Base-by-base conservation (phyloP, 2,329 filamentous ascomycete genomes). In the Acarospora socialis region DNA sequence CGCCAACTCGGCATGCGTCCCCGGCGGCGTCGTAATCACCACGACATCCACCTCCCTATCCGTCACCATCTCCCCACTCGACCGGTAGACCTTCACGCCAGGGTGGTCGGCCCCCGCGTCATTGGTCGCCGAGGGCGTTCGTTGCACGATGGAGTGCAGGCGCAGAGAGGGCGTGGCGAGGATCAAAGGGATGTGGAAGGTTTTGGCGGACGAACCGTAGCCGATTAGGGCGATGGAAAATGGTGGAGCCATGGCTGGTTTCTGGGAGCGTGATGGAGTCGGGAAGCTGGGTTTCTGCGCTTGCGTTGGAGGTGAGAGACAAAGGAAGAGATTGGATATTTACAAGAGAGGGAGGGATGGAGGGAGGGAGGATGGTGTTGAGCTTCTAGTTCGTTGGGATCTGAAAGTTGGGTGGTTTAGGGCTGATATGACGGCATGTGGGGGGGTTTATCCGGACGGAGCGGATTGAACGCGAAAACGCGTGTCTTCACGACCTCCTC, bases 181-280 rank as follows among this genome's bases (percentile, higher is more conserved):
- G 55, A 90, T 68, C 56, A 84, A 80, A 40, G 81, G 81, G 49
- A 87, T 83, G 55, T 90, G 81, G 58, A 87, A 90, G 57, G 79
- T 65, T 51, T 84, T 86, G 55, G 81, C 81, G 34, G 65, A 69
- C 47, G 73, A 52, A 44, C 70, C 70, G 50, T 73, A 74, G 46
- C 70, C 70, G 36, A 74, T 61, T 22, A 74, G 53, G 28, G 66
- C 69, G 34, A 72, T n/a, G n/a, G n/a, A n/a, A n/a, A n/a, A n/a
- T n/a, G n/a, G n/a, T n/a, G n/a, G n/a, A n/a, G n/a, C n/a, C n/a
- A n/a, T n/a, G n/a, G n/a, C n/a, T n/a, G n/a, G n/a, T n/a, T n/a
- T n/a, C n/a, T n/a, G n/a, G n/a, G n/a, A n/a, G n/a, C 63, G 38
- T 73, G 73, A 50, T 60, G 67, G 13, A 51, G 53, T 46, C 61